Evolutionary conservation across 176 grass and related monocot genomes (phyloP), one percentile per base, ranked within the genome.

Genomic region (Aegilops speltoides): DNA sequence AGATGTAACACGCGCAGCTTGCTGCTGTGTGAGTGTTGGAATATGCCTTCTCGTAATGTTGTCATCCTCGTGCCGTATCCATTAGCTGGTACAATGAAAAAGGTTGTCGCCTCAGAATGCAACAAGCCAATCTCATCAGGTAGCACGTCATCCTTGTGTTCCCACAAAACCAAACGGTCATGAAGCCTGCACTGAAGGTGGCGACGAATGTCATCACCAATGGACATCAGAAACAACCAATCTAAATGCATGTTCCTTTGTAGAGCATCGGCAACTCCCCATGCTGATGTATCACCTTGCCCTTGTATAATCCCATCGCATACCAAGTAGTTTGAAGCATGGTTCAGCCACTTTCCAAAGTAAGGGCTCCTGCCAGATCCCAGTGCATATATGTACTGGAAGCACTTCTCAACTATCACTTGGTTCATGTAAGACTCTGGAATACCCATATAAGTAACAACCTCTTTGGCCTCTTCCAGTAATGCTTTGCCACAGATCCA

Each of bases 191-290:
- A 19, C 50, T 7, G 50, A 5, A 54, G 50, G 3, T 46, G 16
- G 5, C 48, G 5, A 52, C 4, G 14, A 46, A 46, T 4, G 3
- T 0, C 40, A 43, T 43, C 3, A 45, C 1, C 11, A 46, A 1
- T 13, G 12, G 0, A 1, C 3, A 12, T 0, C 3, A 3, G 11
- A 46, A 41, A 0, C 33, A 34, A 3, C n/a, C 29, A 68, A 16
- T 36, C 14, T 0, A 68, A 6, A 8, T 0, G 1, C 62, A 83
- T 29, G 33, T 20, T 77, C 1, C 7, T 68, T 0, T 77, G 23
- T 63, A 73, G 7, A n/a, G 61, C 45, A 19, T 64, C 17, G 0
- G 11, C 34, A 1, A 73, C 24, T 17, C 59, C 62, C 85, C 85
- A 86, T 36, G 85, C 8, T 0, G 25, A 33, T 0, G 0, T 63